Evolutionary conservation across 2,329 filamentous ascomycete species (phyloP).

Genomic region (Grosmannia serpens): DNA sequence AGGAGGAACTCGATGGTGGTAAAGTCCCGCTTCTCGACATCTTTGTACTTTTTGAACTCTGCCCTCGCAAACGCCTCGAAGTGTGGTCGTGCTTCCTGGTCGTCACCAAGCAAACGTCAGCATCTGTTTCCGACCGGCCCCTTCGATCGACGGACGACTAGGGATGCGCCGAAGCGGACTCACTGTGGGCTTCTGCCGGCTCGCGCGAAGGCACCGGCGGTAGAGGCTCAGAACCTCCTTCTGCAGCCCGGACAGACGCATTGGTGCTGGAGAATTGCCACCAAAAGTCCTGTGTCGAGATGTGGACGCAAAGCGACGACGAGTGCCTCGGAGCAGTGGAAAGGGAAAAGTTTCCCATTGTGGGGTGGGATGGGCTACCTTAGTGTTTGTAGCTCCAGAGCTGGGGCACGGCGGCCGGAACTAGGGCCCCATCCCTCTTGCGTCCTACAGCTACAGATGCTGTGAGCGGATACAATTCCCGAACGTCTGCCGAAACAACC

Average conservation of each 20-base stretch:
- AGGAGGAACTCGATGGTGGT: constrained; percentile 74
- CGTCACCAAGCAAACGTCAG: background rate
- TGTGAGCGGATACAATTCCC: background rate
- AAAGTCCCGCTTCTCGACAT: constrained; percentile 74
- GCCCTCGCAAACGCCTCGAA: constrained; percentile 54
- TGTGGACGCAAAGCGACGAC: constrained; percentile 14
- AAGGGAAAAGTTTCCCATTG: background rate
- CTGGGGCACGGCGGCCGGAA: background rate
- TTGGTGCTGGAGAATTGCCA: constrained; percentile 2
- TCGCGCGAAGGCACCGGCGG: constrained; percentile 70
- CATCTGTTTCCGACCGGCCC: background rate
- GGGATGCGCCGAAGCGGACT: constrained; percentile 1
- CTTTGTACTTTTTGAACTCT: constrained; percentile 64
- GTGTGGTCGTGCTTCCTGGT: constrained; percentile 32
- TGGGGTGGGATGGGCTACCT: background rate
- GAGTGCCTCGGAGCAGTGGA: background rate
- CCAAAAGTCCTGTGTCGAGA: background rate
- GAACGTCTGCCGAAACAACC: background rate
- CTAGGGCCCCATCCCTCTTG: background rate
- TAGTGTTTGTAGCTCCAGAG: background rate
- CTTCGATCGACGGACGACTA: background rate
- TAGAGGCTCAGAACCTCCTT: constrained; percentile 80
- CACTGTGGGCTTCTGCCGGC: constrained; percentile 68
- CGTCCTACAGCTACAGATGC: no score
- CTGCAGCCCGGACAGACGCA: constrained; percentile 74